These are phyloP conservation scores for Rhynchospora breviuscula DNA, from an alignment of 176 grass and related monocot genomes.

Conservation along the genomic window DNA sequence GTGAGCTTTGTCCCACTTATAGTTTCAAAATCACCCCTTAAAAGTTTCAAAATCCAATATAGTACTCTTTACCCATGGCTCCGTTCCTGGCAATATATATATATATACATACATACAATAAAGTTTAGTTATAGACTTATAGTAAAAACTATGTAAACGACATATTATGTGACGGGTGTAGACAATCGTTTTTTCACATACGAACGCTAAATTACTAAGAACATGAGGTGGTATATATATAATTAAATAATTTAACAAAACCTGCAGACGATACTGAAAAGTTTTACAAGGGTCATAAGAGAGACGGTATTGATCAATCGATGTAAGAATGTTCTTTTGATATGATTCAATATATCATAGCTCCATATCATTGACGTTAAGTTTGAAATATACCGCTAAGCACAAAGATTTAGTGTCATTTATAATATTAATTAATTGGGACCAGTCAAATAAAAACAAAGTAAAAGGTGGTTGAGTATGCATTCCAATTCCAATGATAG, in stretches of 20 bases:
- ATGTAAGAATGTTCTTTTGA: not conserved
- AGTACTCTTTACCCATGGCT: no score
- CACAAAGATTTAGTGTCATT: conserved; percentile 10
- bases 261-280: not conserved
- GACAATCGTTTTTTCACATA: not conserved
- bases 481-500: not conserved
- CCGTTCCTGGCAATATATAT: no score
- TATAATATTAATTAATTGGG: not conserved
- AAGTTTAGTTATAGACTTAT: no score
- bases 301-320: not conserved
- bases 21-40: no score
- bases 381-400: not conserved
- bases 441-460: not conserved
- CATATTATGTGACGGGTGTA: not conserved
- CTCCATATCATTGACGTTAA: conserved; percentile 19
- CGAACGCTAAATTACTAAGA: not conserved
- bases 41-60: no score
- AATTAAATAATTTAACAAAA: not conserved
- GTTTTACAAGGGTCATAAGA: not conserved
- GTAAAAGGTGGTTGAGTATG: conserved; percentile 2
- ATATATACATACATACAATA: no score
- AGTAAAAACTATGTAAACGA: no score
- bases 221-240: not conserved
- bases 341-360: not conserved
- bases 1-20: no score